Evolutionary conservation across 768 basidiomycete genomes (phyloP).

Genomic region (Filobasidium floriforme): DNA sequence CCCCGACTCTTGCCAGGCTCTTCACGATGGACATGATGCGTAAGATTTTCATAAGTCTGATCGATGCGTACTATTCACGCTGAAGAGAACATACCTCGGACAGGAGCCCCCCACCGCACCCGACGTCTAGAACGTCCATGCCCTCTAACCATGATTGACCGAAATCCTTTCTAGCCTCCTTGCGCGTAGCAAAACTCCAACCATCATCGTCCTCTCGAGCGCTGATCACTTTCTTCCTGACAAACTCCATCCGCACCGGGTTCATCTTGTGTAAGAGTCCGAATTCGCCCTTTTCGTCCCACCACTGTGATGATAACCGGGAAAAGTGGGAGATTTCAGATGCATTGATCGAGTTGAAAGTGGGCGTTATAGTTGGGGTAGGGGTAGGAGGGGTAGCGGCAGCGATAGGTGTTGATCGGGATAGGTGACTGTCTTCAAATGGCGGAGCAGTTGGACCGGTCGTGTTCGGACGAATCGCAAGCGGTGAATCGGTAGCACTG

Average conservation of each 20-base stretch:
- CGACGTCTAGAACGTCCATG: constrained; percentile 74
- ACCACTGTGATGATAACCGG: constrained; percentile 81
- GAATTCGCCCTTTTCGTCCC: constrained; percentile 91
- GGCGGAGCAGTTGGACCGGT: too few species aligned
- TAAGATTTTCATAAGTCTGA: background rate
- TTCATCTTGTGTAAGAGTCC: constrained; percentile 88
- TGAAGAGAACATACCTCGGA: constrained; percentile 61
- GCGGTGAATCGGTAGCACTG: too few species aligned
- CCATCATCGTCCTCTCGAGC: constrained; percentile 25
- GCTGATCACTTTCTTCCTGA: constrained; percentile 48
- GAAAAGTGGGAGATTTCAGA: constrained; percentile 86
- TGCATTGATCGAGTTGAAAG: constrained; percentile 57
- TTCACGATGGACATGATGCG: constrained; percentile 34
- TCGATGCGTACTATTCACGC: background rate
- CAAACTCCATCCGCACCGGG: constrained; percentile 72
- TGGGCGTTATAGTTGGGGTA: too few species aligned
- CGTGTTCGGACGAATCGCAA: too few species aligned
- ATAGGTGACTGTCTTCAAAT: too few species aligned
- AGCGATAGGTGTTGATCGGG: too few species aligned
- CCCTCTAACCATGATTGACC: constrained; percentile 52
- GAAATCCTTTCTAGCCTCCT: constrained; percentile 25
- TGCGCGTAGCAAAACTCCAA: constrained; percentile 36
- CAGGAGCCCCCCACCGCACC: constrained; percentile 89
- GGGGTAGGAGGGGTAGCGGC: too few species aligned
- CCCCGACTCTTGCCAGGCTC: constrained; percentile 82